Evolutionary conservation across 805 yeast species (phyloP).

Genomic region (Cyberlindnera bimundalis): DNA sequence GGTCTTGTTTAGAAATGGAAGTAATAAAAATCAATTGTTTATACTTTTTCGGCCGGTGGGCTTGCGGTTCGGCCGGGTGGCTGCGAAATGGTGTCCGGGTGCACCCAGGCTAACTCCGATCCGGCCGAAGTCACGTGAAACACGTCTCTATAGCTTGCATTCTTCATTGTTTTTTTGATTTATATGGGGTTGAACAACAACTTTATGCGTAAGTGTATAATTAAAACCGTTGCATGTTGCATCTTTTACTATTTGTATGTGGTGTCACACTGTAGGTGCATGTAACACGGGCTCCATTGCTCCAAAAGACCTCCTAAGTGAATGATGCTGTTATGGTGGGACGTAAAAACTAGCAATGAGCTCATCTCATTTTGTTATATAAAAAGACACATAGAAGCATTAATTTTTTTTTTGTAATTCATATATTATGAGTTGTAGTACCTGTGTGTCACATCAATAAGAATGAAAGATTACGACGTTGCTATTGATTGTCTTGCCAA

Average conservation of each 20-base stretch:
- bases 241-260: not conserved
- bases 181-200: not conserved
- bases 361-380: not conserved
- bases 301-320: not conserved
- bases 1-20: too few species aligned
- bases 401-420: not conserved
- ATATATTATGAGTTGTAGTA: too few species aligned
- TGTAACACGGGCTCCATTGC: too few species aligned
- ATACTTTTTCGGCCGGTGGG: not conserved
- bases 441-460: too few species aligned
- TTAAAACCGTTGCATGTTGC: not conserved
- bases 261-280: too few species aligned
- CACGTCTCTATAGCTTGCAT: too few species aligned
- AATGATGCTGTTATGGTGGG: constrained; percentile 3
- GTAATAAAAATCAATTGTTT: too few species aligned
- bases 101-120: constrained; percentile 2
- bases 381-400: not conserved
- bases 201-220: not conserved
- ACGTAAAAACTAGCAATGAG: too few species aligned
- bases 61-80: not conserved
- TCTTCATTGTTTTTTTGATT: not conserved
- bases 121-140: not conserved
- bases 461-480: constrained; percentile 9
- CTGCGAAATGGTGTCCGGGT: constrained; percentile 1
- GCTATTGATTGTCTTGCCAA: constrained; percentile 3